A percentile compares a stretch with the other conserved stretches of the same genome.
Evolutionary conservation across 176 grass and related monocot genomes (phyloP).

Genomic region (Chrysopogon serrulatus): DNA sequence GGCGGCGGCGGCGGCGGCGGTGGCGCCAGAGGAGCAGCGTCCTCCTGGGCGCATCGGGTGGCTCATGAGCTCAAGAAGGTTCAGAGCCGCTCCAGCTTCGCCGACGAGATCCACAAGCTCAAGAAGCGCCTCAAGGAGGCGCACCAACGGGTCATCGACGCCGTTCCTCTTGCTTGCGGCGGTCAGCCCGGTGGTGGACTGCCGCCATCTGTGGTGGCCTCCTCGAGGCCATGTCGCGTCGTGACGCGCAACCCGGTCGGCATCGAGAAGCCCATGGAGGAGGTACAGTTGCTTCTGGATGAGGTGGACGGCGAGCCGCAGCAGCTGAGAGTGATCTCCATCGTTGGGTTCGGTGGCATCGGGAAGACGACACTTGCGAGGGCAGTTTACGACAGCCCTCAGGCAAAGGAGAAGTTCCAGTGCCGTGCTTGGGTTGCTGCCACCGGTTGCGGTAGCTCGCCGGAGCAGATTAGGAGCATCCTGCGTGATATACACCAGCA

Average conservation of each 20-base stretch:
- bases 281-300: background rate
- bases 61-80: constrained; percentile 24
- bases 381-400: background rate
- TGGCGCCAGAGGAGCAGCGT: background rate
- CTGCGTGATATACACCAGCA: background rate
- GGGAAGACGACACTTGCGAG: constrained; percentile 32
- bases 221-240: background rate
- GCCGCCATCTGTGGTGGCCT: background rate
- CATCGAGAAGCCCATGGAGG: background rate
- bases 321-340: constrained; percentile 27
- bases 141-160: background rate
- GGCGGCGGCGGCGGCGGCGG: too few relatives aligned
- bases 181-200: background rate
- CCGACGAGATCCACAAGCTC: constrained; percentile 26
- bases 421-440: constrained; percentile 20
- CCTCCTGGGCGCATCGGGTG: background rate
- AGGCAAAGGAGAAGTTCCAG: background rate
- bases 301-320: constrained; percentile 23
- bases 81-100: background rate
- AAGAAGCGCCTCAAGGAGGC: constrained; percentile 12
- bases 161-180: background rate
- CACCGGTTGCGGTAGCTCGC: background rate
- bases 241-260: background rate
- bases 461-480: background rate
- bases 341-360: constrained; percentile 33